phyloP scores from a whole-genome alignment of 441 rosid species.

The Brassica hybrid region DNA sequence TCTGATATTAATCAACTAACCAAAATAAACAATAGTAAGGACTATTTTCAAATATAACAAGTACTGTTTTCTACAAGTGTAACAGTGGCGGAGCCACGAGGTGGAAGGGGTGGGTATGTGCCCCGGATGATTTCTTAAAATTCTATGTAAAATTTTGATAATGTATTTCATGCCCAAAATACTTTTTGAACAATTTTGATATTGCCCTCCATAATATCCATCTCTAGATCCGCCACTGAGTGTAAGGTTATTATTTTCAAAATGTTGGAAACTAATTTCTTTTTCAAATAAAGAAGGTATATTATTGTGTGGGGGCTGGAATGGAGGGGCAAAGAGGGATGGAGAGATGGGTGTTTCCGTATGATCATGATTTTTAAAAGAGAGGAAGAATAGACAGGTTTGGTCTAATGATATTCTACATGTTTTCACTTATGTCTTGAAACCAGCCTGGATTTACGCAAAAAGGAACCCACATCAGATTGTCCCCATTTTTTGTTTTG shows the following conservation, averaged over 20 bases:
- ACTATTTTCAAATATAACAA: neutral
- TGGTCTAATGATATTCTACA: conserved; percentile 37
- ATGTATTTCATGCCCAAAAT: no score
- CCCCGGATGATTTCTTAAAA: no score
- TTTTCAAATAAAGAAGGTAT: neutral
- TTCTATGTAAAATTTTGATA: no score
- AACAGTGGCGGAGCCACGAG: no score
- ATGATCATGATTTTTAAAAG: conserved; percentile 34
- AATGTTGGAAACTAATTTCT: neutral
- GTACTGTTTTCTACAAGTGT: neutral
- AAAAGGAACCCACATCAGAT: conserved; percentile 32
- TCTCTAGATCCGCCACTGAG: no score
- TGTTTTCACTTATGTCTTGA: conserved; percentile 42
- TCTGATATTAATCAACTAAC: neutral
- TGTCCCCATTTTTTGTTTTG: conserved; percentile 11
- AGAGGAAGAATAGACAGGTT: conserved; percentile 40
- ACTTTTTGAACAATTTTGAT: no score
- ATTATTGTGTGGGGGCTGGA: conserved; percentile 28
- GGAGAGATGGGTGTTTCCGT: conserved; percentile 24
- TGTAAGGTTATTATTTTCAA: neutral
- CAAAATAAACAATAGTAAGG: neutral
- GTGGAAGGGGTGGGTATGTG: no score
- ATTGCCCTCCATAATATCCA: no score
- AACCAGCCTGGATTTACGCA: conserved; percentile 46
- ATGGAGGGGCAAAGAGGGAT: conserved; percentile 33